phyloP scores from a whole-genome alignment of 371 early-diverging fungal genomes.

The Mucor plumbeus region DNA sequence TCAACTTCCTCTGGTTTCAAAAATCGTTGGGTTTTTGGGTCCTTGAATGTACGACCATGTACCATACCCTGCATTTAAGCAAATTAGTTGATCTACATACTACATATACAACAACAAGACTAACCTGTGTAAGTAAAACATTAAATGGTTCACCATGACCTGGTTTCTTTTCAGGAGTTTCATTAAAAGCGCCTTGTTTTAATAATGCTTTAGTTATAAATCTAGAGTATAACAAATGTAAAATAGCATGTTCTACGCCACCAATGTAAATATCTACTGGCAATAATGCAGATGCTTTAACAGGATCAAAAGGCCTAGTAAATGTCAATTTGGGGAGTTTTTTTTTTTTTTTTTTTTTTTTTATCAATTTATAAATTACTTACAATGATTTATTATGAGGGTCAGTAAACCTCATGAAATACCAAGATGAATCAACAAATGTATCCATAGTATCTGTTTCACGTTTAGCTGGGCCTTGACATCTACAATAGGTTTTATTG shows the following conservation, averaged over 20 bases:
- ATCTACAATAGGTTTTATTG: conserved; percentile 41
- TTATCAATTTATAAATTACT: conserved; percentile 8
- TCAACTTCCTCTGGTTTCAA: conserved; percentile 82
- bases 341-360: too few relatives aligned
- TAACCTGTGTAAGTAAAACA: conserved; percentile 80
- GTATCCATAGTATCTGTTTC: conserved; percentile 97
- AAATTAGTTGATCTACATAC: neutral
- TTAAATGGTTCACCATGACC: conserved; percentile 86
- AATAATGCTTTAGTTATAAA: conserved; percentile 85
- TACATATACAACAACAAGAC: neutral
- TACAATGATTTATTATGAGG: conserved; percentile 66
- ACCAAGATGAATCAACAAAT: conserved; percentile 97
- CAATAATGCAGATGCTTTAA: conserved; percentile 62
- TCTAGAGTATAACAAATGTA: conserved; percentile 95
- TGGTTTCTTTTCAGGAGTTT: conserved; percentile 41
- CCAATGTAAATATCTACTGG: conserved; percentile 95
- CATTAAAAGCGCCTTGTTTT: conserved; percentile 54
- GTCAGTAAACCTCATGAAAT: conserved; percentile 87
- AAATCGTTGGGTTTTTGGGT: conserved; percentile 79
- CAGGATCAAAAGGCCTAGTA: conserved; percentile 63
- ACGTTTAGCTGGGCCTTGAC: conserved; percentile 73
- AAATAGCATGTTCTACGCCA: conserved; percentile 93
- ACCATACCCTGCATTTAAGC: conserved; percentile 85
- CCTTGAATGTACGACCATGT: conserved; percentile 84
- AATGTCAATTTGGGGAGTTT: neutral